Evolutionary conservation across 768 basidiomycete genomes (phyloP).

Genomic region (Podaxis pistillaris): DNA sequence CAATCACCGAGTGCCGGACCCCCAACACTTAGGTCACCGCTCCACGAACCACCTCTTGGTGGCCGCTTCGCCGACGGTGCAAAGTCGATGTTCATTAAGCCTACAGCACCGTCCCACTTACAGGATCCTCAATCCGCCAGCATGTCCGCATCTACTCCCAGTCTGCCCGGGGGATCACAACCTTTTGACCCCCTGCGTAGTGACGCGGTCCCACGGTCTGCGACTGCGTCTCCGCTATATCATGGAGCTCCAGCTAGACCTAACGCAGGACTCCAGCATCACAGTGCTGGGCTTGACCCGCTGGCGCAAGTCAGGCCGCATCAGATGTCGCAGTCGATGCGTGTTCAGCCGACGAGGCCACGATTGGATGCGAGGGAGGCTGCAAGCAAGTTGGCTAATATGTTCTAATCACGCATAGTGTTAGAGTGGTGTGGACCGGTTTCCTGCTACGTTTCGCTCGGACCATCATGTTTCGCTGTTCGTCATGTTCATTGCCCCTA

Average conservation of each 20-base stretch:
- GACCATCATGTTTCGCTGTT: background rate
- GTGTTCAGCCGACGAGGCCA: slow-evolving; percentile 67
- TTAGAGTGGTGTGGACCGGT: background rate
- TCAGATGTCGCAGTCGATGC: slow-evolving; percentile 72
- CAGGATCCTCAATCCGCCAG: slow-evolving; percentile 28
- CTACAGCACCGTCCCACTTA: slow-evolving; percentile 37
- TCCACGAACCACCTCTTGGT: slow-evolving; percentile 52
- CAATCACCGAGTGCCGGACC: slow-evolving; percentile 52
- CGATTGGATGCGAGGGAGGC: slow-evolving; percentile 83
- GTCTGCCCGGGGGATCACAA: slow-evolving; percentile 21
- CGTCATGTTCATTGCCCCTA: background rate
- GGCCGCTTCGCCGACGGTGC: slow-evolving; percentile 73
- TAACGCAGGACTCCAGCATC: slow-evolving; percentile 24
- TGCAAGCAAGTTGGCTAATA: slow-evolving; percentile 87
- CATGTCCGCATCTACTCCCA: slow-evolving; percentile 35
- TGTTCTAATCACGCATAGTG: slow-evolving; percentile 50
- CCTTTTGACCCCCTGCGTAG: slow-evolving; percentile 37
- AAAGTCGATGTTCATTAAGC: slow-evolving; percentile 76
- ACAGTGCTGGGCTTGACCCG: slow-evolving; percentile 49
- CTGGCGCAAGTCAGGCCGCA: slow-evolving; percentile 60
- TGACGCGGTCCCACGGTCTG: slow-evolving; percentile 28
- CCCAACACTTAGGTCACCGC: slow-evolving; percentile 37
- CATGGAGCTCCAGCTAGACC: slow-evolving; percentile 20
- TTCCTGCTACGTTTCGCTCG: background rate
- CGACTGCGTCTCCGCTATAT: slow-evolving; percentile 31